These are phyloP conservation scores for Lepiota brunneoincarnata DNA, from an alignment of 768 basidiomycete species.

Conservation along the genomic window DNA sequence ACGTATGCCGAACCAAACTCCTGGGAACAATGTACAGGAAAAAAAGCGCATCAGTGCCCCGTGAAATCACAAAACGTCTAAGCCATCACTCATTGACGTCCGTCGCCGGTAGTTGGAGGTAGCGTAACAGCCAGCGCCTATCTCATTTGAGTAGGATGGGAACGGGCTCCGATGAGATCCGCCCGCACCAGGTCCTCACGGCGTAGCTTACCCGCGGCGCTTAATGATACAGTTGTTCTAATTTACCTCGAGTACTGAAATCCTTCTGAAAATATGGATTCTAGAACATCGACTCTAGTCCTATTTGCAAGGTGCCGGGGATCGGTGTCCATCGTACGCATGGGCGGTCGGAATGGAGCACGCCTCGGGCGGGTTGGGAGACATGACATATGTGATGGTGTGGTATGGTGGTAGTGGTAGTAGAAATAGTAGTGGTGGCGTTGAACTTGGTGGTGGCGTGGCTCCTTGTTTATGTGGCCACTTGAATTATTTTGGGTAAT, in stretches of 20 bases:
- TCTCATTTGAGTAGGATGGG: too few relatives aligned
- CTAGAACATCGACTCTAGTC: slow-evolving; percentile 16
- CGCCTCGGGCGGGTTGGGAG: background rate
- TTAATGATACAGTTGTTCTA: background rate
- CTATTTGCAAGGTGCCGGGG: background rate
- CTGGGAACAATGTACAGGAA: slow-evolving; percentile 18
- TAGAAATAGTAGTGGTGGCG: background rate
- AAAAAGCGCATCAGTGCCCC: background rate
- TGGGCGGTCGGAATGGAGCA: background rate
- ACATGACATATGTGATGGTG: background rate
- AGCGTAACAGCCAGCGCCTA: too few relatives aligned
- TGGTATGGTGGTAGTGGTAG: background rate
- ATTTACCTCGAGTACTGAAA: slow-evolving; percentile 40
- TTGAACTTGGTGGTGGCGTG: too few relatives aligned
- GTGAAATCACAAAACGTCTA: slow-evolving; percentile 9
- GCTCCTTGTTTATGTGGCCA: too few relatives aligned
- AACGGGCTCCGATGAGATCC: too few relatives aligned
- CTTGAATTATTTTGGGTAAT: background rate
- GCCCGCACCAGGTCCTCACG: background rate
- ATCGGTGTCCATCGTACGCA: background rate
- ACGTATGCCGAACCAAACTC: slow-evolving; percentile 44
- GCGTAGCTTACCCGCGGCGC: background rate
- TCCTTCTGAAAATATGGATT: slow-evolving; percentile 22
- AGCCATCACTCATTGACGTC: slow-evolving; percentile 8
- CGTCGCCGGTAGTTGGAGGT: too few relatives aligned